Evolutionary conservation across 2,329 filamentous ascomycete genomes (phyloP).

Genomic region (Penicillium sp.): DNA sequence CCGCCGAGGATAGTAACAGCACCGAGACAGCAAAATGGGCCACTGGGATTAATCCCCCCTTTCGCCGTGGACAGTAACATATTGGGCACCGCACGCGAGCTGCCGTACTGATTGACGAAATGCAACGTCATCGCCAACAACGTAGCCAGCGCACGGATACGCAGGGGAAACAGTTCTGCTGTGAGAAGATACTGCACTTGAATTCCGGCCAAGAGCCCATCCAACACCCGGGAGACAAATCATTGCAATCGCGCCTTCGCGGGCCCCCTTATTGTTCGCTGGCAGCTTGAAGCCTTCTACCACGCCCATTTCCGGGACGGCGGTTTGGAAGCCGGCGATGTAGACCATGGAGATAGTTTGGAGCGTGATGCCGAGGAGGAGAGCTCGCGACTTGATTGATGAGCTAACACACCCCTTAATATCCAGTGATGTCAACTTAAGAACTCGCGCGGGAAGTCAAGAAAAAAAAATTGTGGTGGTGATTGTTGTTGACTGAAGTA

Average conservation of each 20-base stretch:
- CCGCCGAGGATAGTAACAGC: conserved; percentile 69
- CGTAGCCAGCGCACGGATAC: conserved; percentile 70
- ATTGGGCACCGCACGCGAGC: conserved; percentile 71
- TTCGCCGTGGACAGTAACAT: conserved; percentile 61
- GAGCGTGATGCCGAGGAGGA: conserved; percentile 62
- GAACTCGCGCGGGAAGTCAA: too few species aligned
- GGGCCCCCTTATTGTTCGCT: conserved; percentile 54
- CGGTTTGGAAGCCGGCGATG: conserved; percentile 62
- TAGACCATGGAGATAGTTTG: conserved; percentile 67
- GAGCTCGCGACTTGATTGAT: too few species aligned
- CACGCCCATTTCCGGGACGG: conserved; percentile 58
- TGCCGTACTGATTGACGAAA: conserved; percentile 78
- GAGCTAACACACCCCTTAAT: too few species aligned
- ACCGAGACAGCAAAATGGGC: conserved; percentile 77
- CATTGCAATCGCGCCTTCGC: conserved; percentile 68
- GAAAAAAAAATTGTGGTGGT: too few species aligned
- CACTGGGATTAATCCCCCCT: conserved; percentile 55
- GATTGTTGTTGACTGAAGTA: too few species aligned
- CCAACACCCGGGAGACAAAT: conserved; percentile 70
- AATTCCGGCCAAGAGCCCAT: conserved; percentile 74
- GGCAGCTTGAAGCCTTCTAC: conserved; percentile 54
- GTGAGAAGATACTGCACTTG: conserved; percentile 76
- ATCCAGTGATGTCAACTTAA: too few species aligned
- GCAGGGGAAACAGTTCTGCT: conserved; percentile 74
- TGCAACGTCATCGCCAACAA: conserved; percentile 76